Base-by-base conservation (phyloP, 345 rosid genomes). In the Psidium guajava region DNA sequence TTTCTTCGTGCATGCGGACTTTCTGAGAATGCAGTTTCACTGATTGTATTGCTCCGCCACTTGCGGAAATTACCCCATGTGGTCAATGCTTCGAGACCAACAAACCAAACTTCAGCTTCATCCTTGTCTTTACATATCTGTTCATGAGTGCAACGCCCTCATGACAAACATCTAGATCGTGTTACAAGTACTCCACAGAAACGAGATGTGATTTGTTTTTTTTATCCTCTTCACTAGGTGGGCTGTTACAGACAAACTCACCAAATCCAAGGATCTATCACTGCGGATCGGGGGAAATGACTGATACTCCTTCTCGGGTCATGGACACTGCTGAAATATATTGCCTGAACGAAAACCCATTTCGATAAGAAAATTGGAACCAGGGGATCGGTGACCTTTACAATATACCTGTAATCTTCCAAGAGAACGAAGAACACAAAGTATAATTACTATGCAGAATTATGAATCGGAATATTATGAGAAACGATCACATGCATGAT, bases 51-150 rank as follows among this genome's bases (percentile, higher is more conserved):
- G 82, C 75, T 90, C 89, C 88, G 91, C 94, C 96, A 92, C 88
- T 91, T 94, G 50, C 88, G 86, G 56, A 81, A 73, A 86, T 87
- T 89, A 82, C 89, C 89, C 49, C 87, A 89, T 82, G 92, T 85
- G 69, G 91, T 92, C 88, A 95, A 85, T 75, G 95, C 94, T 89
- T 95, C 93, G 61, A 96, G 92, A 87, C 97, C 98, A 83, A 89
- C 92, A 86, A 95, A 93, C 98, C 98, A 95, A 87, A 96, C 93
- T 89, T 96, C 99, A 85, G 98, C 98, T 92, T 96, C 99, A 85
- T 95, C 98, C 90, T 96, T 96, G 93, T 95, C 98, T 90, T 96
- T 96, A 85, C 99, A 95, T 87, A 96, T 95, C 98, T 96, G 93
- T 80, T 80, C 86, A 89, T 58, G 85, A 75, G 51, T 2, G 5